A percentile compares a stretch with the other conserved stretches of the same genome.
Evolutionary conservation across 441 rosid genomes (phyloP).

Genomic region (Aquilaria agallochum): DNA sequence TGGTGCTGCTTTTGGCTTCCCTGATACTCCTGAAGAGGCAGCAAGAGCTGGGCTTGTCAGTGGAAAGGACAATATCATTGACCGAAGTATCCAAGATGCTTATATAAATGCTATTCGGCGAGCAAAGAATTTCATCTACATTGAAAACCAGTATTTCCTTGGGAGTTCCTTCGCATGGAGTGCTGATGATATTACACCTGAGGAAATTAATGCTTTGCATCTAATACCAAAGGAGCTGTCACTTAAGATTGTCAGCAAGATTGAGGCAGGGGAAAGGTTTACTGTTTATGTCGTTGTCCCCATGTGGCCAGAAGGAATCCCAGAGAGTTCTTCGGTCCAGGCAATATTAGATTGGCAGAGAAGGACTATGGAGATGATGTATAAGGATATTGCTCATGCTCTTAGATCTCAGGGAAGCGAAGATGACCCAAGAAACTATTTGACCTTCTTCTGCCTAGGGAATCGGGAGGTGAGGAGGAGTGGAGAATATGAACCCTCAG

Average conservation of each 20-base stretch:
- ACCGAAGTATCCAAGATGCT: slow-evolving; percentile 96
- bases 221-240: slow-evolving; percentile 92
- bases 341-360: slow-evolving; percentile 98
- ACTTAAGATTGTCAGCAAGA: slow-evolving; percentile 91
- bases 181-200: slow-evolving; percentile 77
- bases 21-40: slow-evolving; percentile 92
- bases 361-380: slow-evolving; percentile 99
- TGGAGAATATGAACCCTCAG: slow-evolving; percentile 91
- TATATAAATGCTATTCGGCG: slow-evolving; percentile 90
- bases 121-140: slow-evolving; percentile 87
- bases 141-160: slow-evolving; percentile 95
- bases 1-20: slow-evolving; percentile 98
- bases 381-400: slow-evolving; percentile 70
- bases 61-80: slow-evolving; percentile 96
- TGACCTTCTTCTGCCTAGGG: slow-evolving; percentile 94
- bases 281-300: slow-evolving; percentile 88
- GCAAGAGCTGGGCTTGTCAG: slow-evolving; percentile 92
- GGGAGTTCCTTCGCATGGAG: slow-evolving; percentile 91
- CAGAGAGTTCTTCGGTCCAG: slow-evolving; percentile 93
- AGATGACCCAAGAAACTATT: slow-evolving; percentile 88
- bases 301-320: slow-evolving; percentile 99
- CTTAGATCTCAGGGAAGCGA: slow-evolving; percentile 61
- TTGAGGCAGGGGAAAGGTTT: slow-evolving; percentile 85
- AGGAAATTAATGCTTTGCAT: slow-evolving; percentile 84
- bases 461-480: slow-evolving; percentile 88